phyloP scores from a whole-genome alignment of 345 rosid genomes.

The Lepidium africanum region DNA sequence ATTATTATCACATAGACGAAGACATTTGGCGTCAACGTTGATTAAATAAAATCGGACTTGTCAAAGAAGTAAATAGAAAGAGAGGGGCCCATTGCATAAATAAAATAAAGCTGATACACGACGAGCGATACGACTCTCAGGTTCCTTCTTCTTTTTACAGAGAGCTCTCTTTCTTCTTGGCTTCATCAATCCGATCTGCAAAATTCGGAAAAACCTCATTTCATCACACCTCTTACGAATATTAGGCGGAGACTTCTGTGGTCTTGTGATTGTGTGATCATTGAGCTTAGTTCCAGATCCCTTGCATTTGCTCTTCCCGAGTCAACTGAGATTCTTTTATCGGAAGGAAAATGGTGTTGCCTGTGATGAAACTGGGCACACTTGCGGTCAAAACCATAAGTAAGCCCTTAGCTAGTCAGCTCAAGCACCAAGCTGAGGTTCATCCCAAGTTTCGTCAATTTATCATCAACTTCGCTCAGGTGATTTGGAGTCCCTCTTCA shows the following conservation, averaged over 20 bases:
- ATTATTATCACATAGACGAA: too few relatives aligned
- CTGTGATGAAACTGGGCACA: constrained; percentile 67
- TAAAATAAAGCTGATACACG: neutral
- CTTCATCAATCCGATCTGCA: constrained; percentile 2
- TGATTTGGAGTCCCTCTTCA: neutral
- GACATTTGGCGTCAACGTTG: neutral
- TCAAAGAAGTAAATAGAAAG: constrained; percentile 1
- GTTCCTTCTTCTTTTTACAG: neutral
- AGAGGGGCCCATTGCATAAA: neutral
- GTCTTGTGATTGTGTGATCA: neutral
- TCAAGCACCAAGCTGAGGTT: constrained; percentile 72
- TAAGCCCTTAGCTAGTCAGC: constrained; percentile 65
- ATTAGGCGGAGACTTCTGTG: neutral
- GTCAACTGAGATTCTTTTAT: neutral
- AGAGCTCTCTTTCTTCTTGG: neutral
- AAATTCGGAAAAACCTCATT: neutral
- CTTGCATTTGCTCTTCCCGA: neutral
- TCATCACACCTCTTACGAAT: neutral
- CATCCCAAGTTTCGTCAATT: constrained; percentile 69
- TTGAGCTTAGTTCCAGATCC: neutral
- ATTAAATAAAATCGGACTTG: neutral
- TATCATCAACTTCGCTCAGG: constrained; percentile 78
- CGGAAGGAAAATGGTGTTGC: constrained; percentile 46
- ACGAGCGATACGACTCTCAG: neutral
- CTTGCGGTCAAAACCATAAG: constrained; percentile 59